phyloP scores from a whole-genome alignment of 192 early-diverging fungal genomes.

The Podila epigama region DNA sequence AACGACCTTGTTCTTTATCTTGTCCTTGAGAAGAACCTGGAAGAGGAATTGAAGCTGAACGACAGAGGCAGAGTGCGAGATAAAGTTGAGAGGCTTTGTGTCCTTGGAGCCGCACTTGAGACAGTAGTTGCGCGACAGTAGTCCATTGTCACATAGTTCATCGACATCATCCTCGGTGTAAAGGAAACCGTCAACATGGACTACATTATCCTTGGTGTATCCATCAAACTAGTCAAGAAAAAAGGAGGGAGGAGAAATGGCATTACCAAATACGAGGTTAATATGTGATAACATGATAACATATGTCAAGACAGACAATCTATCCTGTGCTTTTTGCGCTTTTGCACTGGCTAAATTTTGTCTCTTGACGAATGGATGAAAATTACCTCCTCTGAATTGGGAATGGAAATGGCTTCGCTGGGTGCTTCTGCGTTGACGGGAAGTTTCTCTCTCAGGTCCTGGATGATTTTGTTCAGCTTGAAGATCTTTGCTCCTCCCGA shows the following conservation, averaged over 20 bases:
- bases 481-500: conserved; percentile 38
- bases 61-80: conserved; percentile 65
- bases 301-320: too few species aligned
- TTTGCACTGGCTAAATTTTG: neutral
- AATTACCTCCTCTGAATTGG: conserved; percentile 54
- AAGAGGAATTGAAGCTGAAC: conserved; percentile 64
- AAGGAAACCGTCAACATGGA: conserved; percentile 67
- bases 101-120: conserved; percentile 59
- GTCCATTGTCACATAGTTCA: conserved; percentile 62
- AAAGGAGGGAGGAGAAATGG: neutral
- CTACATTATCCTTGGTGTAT: conserved; percentile 57
- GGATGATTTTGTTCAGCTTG: conserved; percentile 56
- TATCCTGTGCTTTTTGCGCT: too few species aligned
- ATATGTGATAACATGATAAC: neutral
- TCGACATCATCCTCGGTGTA: conserved; percentile 67
- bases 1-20: conserved; percentile 53
- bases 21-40: conserved; percentile 53
- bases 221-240: conserved; percentile 52
- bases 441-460: conserved; percentile 56
- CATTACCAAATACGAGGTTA: neutral
- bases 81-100: conserved; percentile 55
- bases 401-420: conserved; percentile 54
- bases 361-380: neutral
- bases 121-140: conserved; percentile 63
- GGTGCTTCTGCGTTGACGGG: conserved; percentile 64